Percentiles rank a stretch among this genome's conserved stretches.
These are phyloP conservation scores for Leishmania guyanensis DNA, from an alignment of 208 protist genomes.

Conservation along the genomic window DNA sequence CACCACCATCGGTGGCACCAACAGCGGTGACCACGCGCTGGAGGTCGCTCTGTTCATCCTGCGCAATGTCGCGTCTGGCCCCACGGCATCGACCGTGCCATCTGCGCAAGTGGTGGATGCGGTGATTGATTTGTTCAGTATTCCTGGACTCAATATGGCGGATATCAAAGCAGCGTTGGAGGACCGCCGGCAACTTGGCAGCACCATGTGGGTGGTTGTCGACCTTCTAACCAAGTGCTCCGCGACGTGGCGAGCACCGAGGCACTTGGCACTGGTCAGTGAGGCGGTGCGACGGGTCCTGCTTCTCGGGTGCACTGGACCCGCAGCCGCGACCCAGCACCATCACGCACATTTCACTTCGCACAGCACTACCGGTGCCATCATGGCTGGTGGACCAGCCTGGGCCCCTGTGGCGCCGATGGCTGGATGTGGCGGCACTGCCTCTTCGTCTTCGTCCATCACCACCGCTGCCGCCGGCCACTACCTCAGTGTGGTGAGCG, in stretches of 20 bases:
- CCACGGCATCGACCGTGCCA: constrained; percentile 12
- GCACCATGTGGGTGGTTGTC: constrained; percentile 28
- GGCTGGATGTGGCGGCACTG: not conserved
- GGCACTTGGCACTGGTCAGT: constrained; percentile 28
- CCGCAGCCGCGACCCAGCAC: not conserved
- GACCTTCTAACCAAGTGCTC: constrained; percentile 33
- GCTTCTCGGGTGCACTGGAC: constrained; percentile 12
- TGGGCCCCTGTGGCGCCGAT: not conserved
- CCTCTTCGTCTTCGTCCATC: not conserved
- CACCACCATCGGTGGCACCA: constrained; percentile 35
- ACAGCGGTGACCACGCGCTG: constrained; percentile 34
- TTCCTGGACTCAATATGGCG: constrained; percentile 9
- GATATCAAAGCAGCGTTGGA: constrained; percentile 27
- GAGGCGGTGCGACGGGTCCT: constrained; percentile 21
- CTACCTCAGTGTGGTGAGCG: constrained; percentile 54
- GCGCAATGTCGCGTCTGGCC: constrained; percentile 12
- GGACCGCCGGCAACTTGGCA: constrained; percentile 27
- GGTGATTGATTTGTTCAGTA: constrained; percentile 32
- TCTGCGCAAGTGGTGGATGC: constrained; percentile 31
- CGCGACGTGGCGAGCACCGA: constrained; percentile 22
- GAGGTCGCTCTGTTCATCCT: constrained; percentile 44
- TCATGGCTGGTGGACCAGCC: not conserved
- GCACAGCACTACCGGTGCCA: not conserved
- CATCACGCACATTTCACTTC: not conserved
- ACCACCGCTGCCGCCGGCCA: constrained; percentile 14